Percentiles rank a stretch among this genome's conserved stretches.
These are phyloP conservation scores for Penicillium angulare DNA, from an alignment of 495 filamentous ascomycete genomes.

Conservation along the genomic window DNA sequence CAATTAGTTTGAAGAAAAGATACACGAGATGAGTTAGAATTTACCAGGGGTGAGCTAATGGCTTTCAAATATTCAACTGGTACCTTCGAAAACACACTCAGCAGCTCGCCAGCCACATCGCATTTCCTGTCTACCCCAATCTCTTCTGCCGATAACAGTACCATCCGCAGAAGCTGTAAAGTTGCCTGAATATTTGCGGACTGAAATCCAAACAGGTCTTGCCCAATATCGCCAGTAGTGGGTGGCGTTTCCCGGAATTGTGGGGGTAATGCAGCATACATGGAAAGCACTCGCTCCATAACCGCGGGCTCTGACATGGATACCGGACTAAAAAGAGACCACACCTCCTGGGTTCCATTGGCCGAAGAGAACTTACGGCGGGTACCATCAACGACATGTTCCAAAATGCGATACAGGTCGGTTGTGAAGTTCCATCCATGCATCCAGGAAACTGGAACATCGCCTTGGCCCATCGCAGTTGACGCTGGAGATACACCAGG, in stretches of 20 bases:
- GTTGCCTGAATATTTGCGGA: constrained; percentile 54
- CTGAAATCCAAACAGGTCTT: constrained; percentile 48
- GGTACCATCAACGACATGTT: constrained; percentile 42
- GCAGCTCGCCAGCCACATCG: constrained; percentile 44
- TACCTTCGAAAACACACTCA: constrained; percentile 44
- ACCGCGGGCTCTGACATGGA: constrained; percentile 31
- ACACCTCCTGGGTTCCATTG: constrained; percentile 28
- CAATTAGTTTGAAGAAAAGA: background rate
- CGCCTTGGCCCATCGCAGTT: constrained; percentile 2
- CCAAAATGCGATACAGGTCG: constrained; percentile 49
- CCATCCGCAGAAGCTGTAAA: constrained; percentile 49
- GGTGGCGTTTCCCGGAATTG: constrained; percentile 36
- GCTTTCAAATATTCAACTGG: constrained; percentile 45
- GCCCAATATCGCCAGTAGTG: constrained; percentile 28
- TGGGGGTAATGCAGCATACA: constrained; percentile 38
- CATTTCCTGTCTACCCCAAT: constrained; percentile 45
- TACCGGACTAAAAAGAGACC: constrained; percentile 25
- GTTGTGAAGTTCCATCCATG: constrained; percentile 53
- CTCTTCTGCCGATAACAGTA: constrained; percentile 42
- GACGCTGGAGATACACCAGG: constrained; percentile 16
- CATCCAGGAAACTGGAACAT: constrained; percentile 35
- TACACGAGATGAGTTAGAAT: background rate
- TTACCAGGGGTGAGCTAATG: constrained; percentile 48
- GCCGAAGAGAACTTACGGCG: constrained; percentile 25
- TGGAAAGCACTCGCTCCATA: constrained; percentile 36